A percentile compares a stretch with the other conserved stretches of the same genome.
phyloP scores from a whole-genome alignment of 2,329 filamentous ascomycete genomes.

The Pseudogymnoascus sp. region DNA sequence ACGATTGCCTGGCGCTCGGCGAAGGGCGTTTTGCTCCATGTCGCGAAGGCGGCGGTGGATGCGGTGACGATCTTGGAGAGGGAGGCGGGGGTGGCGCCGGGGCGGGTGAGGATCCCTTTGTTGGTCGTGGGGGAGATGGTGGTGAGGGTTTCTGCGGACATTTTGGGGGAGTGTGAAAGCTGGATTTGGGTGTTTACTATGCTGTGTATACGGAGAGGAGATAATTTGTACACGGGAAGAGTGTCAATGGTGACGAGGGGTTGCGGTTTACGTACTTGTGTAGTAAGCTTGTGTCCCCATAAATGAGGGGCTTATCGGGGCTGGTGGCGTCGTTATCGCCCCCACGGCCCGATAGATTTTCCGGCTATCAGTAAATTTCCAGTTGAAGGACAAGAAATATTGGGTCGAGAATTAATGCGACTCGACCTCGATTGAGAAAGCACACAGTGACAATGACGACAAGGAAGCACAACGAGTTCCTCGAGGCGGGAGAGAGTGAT shows the following conservation, averaged over 20 bases:
- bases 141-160: slow-evolving; percentile 58
- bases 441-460: slow-evolving; percentile 46
- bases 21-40: slow-evolving; percentile 68
- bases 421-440: neutral
- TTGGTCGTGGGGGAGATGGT: slow-evolving; percentile 91
- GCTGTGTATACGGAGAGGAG: slow-evolving; percentile 3
- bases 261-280: neutral
- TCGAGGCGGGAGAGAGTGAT: slow-evolving; percentile 54
- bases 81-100: slow-evolving; percentile 64
- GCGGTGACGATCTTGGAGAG: slow-evolving; percentile 63
- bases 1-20: slow-evolving; percentile 73
- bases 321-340: slow-evolving; percentile 1
- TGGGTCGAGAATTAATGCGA: neutral
- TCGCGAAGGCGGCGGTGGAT: slow-evolving; percentile 68
- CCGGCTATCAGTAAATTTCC: slow-evolving; percentile 6
- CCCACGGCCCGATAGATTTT: neutral
- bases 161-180: slow-evolving; percentile 25
- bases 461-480: slow-evolving; percentile 65
- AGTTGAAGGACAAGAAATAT: neutral
- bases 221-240: neutral
- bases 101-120: slow-evolving; percentile 71
- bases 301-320: slow-evolving; percentile 8
- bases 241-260: neutral
- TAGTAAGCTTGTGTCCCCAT: neutral
- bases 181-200: neutral